Base-by-base conservation (phyloP, 257 asterid genomes). In the Solanum chilense region DNA sequence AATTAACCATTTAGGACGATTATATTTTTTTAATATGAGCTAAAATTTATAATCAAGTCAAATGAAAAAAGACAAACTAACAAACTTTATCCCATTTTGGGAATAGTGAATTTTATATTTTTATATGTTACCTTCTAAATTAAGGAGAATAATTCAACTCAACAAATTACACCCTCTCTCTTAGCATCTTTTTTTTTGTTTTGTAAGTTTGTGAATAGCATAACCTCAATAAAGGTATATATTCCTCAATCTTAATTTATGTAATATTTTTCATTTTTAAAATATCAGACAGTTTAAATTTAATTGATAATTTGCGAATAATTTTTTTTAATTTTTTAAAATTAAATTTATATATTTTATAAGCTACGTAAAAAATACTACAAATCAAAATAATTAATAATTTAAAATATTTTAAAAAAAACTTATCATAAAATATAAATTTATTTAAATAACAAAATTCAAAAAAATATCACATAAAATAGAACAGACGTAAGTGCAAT, bases 281-380 rank as follows among this genome's bases (percentile, higher is more conserved):
- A 52, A 0, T 6, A 0, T 2, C 0, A 52, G 16, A 52, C 0
- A 2, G 0, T 52, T 52, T 52, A 52, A 52, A 0, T 52, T 52
- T 52, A 3, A 52, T 52, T 0, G 0, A 16, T 0, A 52, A 52
- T 16, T 0, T 52, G 2, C 0, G 1, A 1, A 2, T 6, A 1
- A 6, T 5, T 5, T 6, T 3, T 15, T 49, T 15, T 7, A 52
- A 6, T 16, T 0, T 16, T 16, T 39, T 0, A 0, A 0, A 52
- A 6, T 52, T 3, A 16, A 16, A 52, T 6, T 49, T 52, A 2
- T 6, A 52, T 49, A 49, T 1, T 45, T 52, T 52, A 3, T 52
- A 52, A 52, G 6, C 0, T 16, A 52, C 0, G 1, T 16, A 6
- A 52, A 52, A 52, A 45, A 4, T 45, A 45, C 1, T 45, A 45